Base-by-base conservation (phyloP, 371 early-diverging fungal species). In the Funneliformis caledonium region DNA sequence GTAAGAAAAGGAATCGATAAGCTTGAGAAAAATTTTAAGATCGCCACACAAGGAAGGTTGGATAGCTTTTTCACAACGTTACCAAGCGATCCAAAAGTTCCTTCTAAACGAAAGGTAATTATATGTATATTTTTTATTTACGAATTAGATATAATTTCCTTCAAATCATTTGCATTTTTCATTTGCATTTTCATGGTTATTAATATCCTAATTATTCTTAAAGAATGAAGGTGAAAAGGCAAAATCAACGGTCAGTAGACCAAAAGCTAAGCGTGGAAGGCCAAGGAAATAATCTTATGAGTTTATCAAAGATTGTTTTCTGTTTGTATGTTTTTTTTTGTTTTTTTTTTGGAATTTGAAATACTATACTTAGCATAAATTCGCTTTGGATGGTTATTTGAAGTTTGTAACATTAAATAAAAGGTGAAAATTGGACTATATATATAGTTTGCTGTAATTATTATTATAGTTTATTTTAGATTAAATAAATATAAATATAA, bases 31-130 rank as follows among this genome's bases (percentile, higher is more conserved):
- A 89, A 91, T 19, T 81, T 91, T 26, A 92, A 91, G 42, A 86
- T 89, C 33, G 94, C 95, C 16, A 93, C 93, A 10, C 99, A 99
- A 84, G 97, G 94, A 47, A 90, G 98, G 50, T 87, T 99, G 79
- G 97, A 96, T 77, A 90, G 92, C 42, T 99, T 97, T 85, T 98
- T 99, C 84, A 96, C 89, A 65, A 76, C 81, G 3, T 33, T 78
- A 10, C 76, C 88, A 12, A 26, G 77, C 12, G 33, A 65, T 14
- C 56, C 82, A 1, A 47, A 81, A 4, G 60, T 65, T 26, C 22
- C 70, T 43, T 62, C 67, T 33, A 87, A 85, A 80, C 86, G 85
- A 12, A 84, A 84, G 67, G 83, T 82, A 16, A 82, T 69, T 4
- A 43, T 43, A 22, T 11, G 2, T 11, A 19, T 72, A 31, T 72